phyloP scores from a whole-genome alignment of 2,329 filamentous ascomycete genomes.

The Cryphonectria naterciae region DNA sequence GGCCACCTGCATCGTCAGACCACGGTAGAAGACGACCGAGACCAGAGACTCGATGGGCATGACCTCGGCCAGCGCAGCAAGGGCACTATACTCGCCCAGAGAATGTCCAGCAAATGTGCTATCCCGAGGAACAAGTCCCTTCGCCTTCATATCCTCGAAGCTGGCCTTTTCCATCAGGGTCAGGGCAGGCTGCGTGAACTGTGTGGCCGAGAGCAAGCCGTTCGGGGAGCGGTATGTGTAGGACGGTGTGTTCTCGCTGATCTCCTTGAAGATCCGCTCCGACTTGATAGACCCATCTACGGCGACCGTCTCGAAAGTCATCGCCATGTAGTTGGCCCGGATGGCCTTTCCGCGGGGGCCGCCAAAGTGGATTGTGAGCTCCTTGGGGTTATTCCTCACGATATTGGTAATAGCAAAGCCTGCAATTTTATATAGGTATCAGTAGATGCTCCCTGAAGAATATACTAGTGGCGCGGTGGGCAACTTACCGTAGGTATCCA shows the following conservation, averaged over 20 bases:
- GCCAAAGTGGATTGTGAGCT: slow-evolving; percentile 97
- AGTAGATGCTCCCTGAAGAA: neutral
- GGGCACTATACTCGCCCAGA: slow-evolving; percentile 94
- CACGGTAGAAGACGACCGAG: slow-evolving; percentile 98
- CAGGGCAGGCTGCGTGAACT: slow-evolving; percentile 96
- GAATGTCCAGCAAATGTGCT: slow-evolving; percentile 98
- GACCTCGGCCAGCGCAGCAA: slow-evolving; percentile 94
- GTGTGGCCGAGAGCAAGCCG: slow-evolving; percentile 91
- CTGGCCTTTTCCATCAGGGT: slow-evolving; percentile 99
- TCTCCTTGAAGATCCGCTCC: slow-evolving; percentile 99
- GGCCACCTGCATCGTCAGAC: slow-evolving; percentile 98
- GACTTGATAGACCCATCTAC: slow-evolving; percentile 93
- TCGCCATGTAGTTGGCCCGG: slow-evolving; percentile 98
- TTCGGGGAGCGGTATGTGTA: slow-evolving; percentile 98
- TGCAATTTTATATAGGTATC: slow-evolving; percentile 39
- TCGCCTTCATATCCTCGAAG: slow-evolving; percentile 98
- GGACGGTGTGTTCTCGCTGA: slow-evolving; percentile 87
- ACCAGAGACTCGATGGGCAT: slow-evolving; percentile 99
- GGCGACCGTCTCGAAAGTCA: slow-evolving; percentile 99
- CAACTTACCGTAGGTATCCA: slow-evolving; percentile 91
- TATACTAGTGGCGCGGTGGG: neutral
- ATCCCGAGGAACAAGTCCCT: slow-evolving; percentile 92
- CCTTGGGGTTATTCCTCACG: slow-evolving; percentile 99
- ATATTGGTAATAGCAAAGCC: slow-evolving; percentile 98
- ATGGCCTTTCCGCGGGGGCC: slow-evolving; percentile 96